Base-by-base conservation (phyloP, 192 early-diverging fungal species). In the Chytriomyces sp. region DNA sequence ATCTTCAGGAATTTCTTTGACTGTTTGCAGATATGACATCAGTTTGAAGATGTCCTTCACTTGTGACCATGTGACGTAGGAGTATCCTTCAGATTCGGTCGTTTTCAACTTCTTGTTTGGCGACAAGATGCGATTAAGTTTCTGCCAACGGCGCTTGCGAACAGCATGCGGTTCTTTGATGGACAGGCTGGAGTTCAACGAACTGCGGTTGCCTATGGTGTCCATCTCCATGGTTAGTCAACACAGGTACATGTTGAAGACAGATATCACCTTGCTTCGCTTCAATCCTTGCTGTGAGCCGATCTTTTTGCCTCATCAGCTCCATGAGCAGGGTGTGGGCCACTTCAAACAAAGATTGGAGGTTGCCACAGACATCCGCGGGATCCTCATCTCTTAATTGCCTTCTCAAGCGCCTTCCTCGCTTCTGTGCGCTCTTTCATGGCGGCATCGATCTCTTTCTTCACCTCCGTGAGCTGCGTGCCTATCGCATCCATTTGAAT, bases 221-320 rank as follows among this genome's bases (percentile, higher is more conserved):
- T 5, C 53, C 13, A 57, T 57, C 5, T 57, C 53, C 16, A 57
- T 57, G 53, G 13, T 57, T 57, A 57, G 53, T 4, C 0, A n/a
- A 57, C 13, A 57, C 53, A 57, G 53, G 53, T 3, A 57, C 53
- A 57, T 57, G 53, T 57, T 57, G 3, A 57, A 57, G 53, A 20
- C 0, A 57, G 53, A 57, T 57, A 5, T 57, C 53, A 57, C 53
- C 53, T 57, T 57, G 53, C 53, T 64, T 64, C 7, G 63, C 63
- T 26, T 64, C 7, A n/a, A 64, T 64, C 63, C 2, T 7, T 3
- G 63, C 63, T 24, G 63, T 26, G 63, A 64, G 63, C 63, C 63
- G 26, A 64, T 64, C 63, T 28, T 64, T 64, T 64, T 64, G 63
- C 28, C 63, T 64, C 63, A 64, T 64, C 63, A 64, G 26, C 63